Evolutionary conservation across 2,329 filamentous ascomycete species (phyloP), one percentile per base, ranked within the genome.

Genomic region (Trichoderma sp.): DNA sequence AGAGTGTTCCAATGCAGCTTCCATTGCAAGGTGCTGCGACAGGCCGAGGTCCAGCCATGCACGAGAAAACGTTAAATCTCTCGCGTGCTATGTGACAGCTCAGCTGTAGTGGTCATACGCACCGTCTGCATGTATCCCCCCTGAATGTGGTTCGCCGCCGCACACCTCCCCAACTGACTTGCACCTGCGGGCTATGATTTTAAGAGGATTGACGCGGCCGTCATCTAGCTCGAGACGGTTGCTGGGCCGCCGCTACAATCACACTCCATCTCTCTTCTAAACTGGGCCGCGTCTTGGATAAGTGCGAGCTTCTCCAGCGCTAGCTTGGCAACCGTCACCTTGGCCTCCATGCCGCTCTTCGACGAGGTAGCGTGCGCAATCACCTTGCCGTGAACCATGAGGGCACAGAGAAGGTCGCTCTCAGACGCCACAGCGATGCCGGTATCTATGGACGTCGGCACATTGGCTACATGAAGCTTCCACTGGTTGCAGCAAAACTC

Each of bases 321-420:
- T 62, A 76, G 85, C 78, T 91, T 89, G 14, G 93, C 92, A 1
- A 90, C 93, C 14, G 87, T 87, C 5, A 93, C 83, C 83, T 95
- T 95, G 0, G 94, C 95, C 83, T 95, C 93, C 64, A 93, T 88
- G 0, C 90, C 89, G 68, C 91, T 95, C 78, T 87, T 89, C 4
- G 60, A 35, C 1, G 90, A 90, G 45, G 87, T 85, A 1, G 87
- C 90, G 77, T 91, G 87, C 2, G 91, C 90, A n/a, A 94, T 83
- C 11, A 95, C 89, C 59, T 88, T 83, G 14, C 91, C 89, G 81
- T 98, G 96, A 16, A 98, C 88, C 81, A 97, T 87, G 8, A 98
- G 88, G 29, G 91, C 94, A 7, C 93, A 93, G 0, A 94, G 86
- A 6, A 95, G 89, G 78, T 86, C 89, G 83, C 78, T 90, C 6